Evolutionary conservation across 2,329 filamentous ascomycete genomes (phyloP), one percentile per base, ranked within the genome.

Genomic region (Fusarium avenaceum): DNA sequence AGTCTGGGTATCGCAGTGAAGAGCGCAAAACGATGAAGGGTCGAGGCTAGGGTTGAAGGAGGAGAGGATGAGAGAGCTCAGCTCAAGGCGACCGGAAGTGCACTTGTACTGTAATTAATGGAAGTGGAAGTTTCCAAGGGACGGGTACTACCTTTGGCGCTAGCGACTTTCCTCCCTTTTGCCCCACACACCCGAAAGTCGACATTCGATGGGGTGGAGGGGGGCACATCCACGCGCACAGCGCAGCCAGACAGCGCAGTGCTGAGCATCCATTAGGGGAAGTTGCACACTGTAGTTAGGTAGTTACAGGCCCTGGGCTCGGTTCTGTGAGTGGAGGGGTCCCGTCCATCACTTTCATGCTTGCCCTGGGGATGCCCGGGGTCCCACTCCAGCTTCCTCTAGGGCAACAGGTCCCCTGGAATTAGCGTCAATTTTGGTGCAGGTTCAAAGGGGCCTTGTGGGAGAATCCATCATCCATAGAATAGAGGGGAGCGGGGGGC

Each of bases 121-220:
- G 55, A 65, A 65, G 61, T 64, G 61, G 61, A 65, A 65, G 61
- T 64, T 64, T 64, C 61, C 59, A 52, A 64, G 59, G 52, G 61
- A 64, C 61, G 61, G 61, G 61, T 64, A 47, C 52, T 50, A 44
- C 59, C 52, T 43, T 64, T 64, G 26, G 45, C 63, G 57, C 60
- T 64, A 64, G 48, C 20, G n/a, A 56, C 56, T 17, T 52, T 52
- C 45, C 60, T 63, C 58, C 61, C 59, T 44, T 47, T 51, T 46
- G 61, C 59, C 59, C 61, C 61, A 63, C 60, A 57, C 39, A 50
- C 28, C 28, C 28, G 28, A 38, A 53, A 38, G 33, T 22, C 54
- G 30, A n/a, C 38, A 30, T 30, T 30, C 28, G 28, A 30, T 30
- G 28, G 28, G 9, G 26, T 8, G 26, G 8, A 28, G 10, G 28